phyloP scores from a whole-genome alignment of 495 filamentous ascomycete genomes.

The Aspergillus funiculosus region DNA sequence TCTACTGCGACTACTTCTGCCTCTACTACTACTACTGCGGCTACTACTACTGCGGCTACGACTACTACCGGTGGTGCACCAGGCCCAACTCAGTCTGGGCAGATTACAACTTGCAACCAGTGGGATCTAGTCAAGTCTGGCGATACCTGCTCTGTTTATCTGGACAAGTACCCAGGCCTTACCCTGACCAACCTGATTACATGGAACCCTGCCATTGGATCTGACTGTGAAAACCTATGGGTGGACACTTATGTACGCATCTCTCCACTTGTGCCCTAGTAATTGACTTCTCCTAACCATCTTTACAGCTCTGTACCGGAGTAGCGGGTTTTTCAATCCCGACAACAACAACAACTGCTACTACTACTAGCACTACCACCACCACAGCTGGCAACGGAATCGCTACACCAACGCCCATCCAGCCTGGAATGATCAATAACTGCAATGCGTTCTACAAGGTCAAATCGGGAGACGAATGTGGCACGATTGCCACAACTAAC shows the following conservation, averaged over 20 bases:
- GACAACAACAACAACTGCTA: not conserved
- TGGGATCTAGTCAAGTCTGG: conserved; percentile 5
- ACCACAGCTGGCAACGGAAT: not conserved
- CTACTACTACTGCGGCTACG: not conserved
- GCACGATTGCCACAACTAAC: not conserved
- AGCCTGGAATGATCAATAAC: not conserved
- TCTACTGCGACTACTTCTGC: not conserved
- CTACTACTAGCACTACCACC: not conserved
- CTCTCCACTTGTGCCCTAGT: not conserved
- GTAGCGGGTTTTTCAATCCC: not conserved
- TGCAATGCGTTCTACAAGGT: conserved; percentile 7
- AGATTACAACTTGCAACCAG: conserved; percentile 2
- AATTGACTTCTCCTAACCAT: not conserved
- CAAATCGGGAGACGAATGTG: conserved; percentile 1
- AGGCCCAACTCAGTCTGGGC: not conserved
- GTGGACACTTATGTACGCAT: not conserved
- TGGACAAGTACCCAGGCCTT: conserved; percentile 1
- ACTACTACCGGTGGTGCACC: not conserved
- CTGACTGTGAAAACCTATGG: conserved; percentile 4
- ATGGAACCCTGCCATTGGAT: conserved; percentile 4
- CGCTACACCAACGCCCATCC: not conserved
- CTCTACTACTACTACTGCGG: conserved; percentile 1
- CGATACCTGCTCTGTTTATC: not conserved
- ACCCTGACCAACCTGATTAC: not conserved
- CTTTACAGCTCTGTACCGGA: conserved; percentile 2